Evolutionary conservation across 441 rosid species (phyloP).

Genomic region (Pelargonium citronellum): DNA sequence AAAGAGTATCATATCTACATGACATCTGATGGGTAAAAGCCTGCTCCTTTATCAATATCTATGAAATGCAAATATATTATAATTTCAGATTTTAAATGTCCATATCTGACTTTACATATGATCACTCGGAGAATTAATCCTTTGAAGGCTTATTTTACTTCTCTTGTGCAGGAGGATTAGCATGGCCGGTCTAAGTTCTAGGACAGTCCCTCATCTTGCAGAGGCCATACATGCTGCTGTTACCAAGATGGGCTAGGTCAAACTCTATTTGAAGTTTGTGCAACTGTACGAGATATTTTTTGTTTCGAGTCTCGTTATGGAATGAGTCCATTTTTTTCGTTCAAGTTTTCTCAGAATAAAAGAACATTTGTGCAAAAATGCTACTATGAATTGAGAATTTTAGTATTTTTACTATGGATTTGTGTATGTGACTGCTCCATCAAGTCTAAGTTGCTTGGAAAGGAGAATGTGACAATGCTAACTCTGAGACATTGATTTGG

Average conservation of each 20-base stretch:
- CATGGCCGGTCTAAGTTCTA: conserved; percentile 29
- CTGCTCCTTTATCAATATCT: not conserved
- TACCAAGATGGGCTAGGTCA: conserved; percentile 7
- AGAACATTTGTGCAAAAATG: conserved; percentile 3
- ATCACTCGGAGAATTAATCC: not conserved
- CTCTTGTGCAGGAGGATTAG: conserved; percentile 27
- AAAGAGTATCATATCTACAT: conserved; percentile 60
- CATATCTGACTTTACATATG: not conserved
- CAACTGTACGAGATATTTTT: not conserved
- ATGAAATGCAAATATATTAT: not conserved
- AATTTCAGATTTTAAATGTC: not conserved
- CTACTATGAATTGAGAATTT: not conserved
- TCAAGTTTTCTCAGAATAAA: not conserved
- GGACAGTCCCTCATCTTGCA: conserved; percentile 35
- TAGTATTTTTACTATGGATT: not conserved
- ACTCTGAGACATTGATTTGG: not conserved
- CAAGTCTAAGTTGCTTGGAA: not conserved
- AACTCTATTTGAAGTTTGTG: not conserved
- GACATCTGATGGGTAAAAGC: conserved; percentile 63
- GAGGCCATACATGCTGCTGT: conserved; percentile 35
- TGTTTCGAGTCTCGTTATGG: not conserved
- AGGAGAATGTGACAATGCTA: conserved; percentile 1
- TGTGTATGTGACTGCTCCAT: not conserved
- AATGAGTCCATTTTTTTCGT: not conserved
- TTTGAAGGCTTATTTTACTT: not conserved